Conservation (phyloP, 2,329 filamentous ascomycete genomes). For the Clarireedia paspali region DNA sequence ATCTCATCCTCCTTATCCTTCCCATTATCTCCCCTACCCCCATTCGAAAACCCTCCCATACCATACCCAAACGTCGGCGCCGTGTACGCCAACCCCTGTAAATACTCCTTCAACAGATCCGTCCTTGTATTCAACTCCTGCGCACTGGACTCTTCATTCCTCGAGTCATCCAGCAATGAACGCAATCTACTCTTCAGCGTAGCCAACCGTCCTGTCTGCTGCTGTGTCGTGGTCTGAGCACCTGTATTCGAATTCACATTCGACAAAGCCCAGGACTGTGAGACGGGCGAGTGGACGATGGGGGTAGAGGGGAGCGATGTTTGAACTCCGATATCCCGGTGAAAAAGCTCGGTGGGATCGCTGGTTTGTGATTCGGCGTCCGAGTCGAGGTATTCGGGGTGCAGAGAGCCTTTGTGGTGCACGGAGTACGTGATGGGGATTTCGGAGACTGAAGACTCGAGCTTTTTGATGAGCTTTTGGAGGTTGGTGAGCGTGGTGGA, state of each 20-base stretch:
- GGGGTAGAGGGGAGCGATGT: conserved; percentile 49
- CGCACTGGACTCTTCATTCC: conserved; percentile 16
- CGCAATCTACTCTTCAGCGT: conserved; percentile 43
- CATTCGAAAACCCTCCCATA: conserved; percentile 23
- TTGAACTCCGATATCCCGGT: conserved; percentile 73
- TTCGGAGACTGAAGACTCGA: conserved; percentile 52
- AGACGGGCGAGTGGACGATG: conserved; percentile 18
- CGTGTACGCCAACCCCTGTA: conserved; percentile 51
- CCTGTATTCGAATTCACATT: conserved; percentile 7
- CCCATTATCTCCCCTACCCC: conserved; percentile 22
- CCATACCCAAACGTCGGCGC: conserved; percentile 28
- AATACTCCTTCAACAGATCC: conserved; percentile 52
- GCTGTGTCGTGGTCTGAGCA: conserved; percentile 21
- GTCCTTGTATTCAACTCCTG: conserved; percentile 28
- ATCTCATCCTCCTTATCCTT: conserved; percentile 56
- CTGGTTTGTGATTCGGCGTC: conserved; percentile 32
- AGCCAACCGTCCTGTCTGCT: conserved; percentile 34
- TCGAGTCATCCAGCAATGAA: conserved; percentile 39
- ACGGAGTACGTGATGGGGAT: conserved; percentile 37
- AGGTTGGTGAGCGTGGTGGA: conserved; percentile 41
- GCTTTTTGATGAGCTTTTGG: conserved; percentile 40
- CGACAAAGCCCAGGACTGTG: conserved; percentile 26
- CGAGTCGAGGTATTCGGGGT: conserved; percentile 33
- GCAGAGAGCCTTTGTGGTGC: conserved; percentile 7
- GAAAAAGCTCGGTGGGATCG: conserved; percentile 71